phyloP scores from a whole-genome alignment of 2,329 filamentous ascomycete species.

The Fusarium avenaceum region DNA sequence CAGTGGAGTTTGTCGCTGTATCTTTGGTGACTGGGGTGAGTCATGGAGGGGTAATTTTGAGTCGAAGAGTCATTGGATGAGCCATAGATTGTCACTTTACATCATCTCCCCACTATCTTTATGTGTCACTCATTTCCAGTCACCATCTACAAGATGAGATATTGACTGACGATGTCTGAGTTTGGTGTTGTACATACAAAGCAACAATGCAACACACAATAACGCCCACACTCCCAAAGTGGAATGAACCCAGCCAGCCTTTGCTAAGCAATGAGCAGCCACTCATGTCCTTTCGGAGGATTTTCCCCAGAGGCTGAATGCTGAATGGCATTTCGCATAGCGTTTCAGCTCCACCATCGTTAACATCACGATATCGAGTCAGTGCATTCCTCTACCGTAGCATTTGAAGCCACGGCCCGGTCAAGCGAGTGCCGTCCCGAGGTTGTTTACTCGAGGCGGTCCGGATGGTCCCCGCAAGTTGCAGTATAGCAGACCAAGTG shows the following conservation, averaged over 20 bases:
- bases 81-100: slow-evolving; percentile 20
- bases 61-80: slow-evolving; percentile 32
- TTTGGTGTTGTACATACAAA: slow-evolving; percentile 11
- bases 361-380: slow-evolving; percentile 23
- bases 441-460: not conserved
- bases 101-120: not conserved
- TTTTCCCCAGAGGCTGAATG: not conserved
- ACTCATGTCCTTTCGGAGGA: slow-evolving; percentile 2
- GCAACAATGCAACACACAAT: not conserved
- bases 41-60: slow-evolving; percentile 36
- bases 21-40: slow-evolving; percentile 40
- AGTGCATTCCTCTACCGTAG: slow-evolving; percentile 22
- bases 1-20: slow-evolving; percentile 19
- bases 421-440: slow-evolving; percentile 11
- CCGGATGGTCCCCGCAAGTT: not conserved
- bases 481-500: not conserved
- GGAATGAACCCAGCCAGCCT: slow-evolving; percentile 27
- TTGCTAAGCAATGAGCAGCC: slow-evolving; percentile 21
- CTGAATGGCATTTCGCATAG: slow-evolving; percentile 1
- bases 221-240: slow-evolving; percentile 12
- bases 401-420: not conserved
- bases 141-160: not conserved
- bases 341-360: slow-evolving; percentile 7
- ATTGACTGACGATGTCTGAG: not conserved
- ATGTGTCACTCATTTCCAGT: not conserved